Evolutionary conservation across 805 yeast species (phyloP), one percentile per base, ranked within the genome.

Genomic region (Candida krabiensis): DNA sequence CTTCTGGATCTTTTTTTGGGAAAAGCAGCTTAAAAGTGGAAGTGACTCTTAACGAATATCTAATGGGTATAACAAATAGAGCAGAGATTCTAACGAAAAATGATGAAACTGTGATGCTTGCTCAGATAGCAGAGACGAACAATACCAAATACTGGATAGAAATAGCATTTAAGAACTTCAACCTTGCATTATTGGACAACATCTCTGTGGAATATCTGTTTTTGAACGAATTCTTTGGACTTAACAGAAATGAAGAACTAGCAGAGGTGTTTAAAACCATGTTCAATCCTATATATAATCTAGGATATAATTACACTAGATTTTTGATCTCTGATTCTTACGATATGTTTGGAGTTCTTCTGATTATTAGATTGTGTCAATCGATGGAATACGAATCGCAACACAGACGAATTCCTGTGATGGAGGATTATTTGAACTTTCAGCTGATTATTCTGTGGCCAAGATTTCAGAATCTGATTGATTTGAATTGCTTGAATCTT

Each of bases 371-470:
- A 35, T 60, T 88, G 21, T 69, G 81, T 1, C 90, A 86, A 45
- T 70, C 73, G 4, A 61, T 86, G 38, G 84, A 78, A 44, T 73
- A 74, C 38, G 82, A 79, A 46, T 64, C 85, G 17, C 90, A 85
- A 54, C 82, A 77, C 44, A 71, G 86, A 41, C 75, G 75, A 40
- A 78, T 84, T 2, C 90, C 95, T 0, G 79, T 79, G 4, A 64
- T 80, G 58, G 87, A 82, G 45, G 85, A 79, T 42, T 86, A 83
- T 57, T 69, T 83, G 46, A 80, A 84, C 49, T 67, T 77, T 12
- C 79, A 84, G 45, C 61, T 81, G 44, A 75, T 87, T 35, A 59
- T 74, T 3, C 64, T 91, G 30, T 93, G 98, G 98, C 96, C 97
- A 0, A 79, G 75, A 41, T 85, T 90, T 53, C 90, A 89, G 52